These are phyloP conservation scores for Tilletia walkeri DNA, from an alignment of 1,284 basidiomycete genomes.

Conservation along the genomic window DNA sequence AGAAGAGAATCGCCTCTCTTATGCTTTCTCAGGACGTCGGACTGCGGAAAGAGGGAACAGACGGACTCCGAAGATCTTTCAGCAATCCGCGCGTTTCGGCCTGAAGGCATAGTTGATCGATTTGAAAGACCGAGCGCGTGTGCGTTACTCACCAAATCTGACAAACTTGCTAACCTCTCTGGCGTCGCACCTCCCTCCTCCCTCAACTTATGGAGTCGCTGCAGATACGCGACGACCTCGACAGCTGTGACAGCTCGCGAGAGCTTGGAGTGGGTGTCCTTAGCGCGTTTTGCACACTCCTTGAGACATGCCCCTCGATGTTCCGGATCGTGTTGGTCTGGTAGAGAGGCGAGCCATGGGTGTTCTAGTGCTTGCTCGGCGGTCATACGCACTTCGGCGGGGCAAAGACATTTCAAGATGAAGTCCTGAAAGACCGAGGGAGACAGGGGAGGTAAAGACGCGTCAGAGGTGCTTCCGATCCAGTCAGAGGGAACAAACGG, in stretches of 20 bases:
- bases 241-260: conserved; percentile 47
- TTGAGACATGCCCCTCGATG: conserved; percentile 45
- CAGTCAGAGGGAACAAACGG: background rate
- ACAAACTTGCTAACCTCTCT: conserved; percentile 36
- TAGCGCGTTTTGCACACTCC: conserved; percentile 38
- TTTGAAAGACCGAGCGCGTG: too few relatives aligned
- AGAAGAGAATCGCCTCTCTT: conserved; percentile 29
- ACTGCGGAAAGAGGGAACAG: background rate
- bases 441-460: background rate
- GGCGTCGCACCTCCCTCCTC: conserved; percentile 33
- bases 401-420: conserved; percentile 48
- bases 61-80: too few relatives aligned
- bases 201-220: conserved; percentile 42
- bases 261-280: conserved; percentile 33
- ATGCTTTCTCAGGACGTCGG: conserved; percentile 27
- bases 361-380: conserved; percentile 47
- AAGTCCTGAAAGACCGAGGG: conserved; percentile 34
- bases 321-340: conserved; percentile 32
- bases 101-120: too few relatives aligned
- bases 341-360: conserved; percentile 49
- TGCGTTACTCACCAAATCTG: conserved; percentile 28
- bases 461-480: background rate
- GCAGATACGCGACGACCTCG: conserved; percentile 45
- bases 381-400: conserved; percentile 45
- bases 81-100: too few relatives aligned